Conservation (phyloP, 2,329 filamentous ascomycete genomes). For the Alternaria sp. region DNA sequence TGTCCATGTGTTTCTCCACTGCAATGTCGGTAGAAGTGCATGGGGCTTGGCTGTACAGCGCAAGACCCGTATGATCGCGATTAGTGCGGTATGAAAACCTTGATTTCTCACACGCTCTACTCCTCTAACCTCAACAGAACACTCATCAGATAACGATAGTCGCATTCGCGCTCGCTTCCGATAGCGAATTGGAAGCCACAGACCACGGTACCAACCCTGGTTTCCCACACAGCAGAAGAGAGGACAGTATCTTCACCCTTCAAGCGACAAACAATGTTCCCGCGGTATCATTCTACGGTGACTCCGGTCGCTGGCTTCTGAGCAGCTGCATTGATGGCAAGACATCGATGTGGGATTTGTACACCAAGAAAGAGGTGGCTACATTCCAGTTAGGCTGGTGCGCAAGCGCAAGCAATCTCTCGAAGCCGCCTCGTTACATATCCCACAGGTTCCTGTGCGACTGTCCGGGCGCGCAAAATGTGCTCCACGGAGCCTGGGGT, state of each 20-base stretch:
- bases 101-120: background rate
- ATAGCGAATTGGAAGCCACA: background rate
- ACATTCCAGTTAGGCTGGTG: constrained; percentile 37
- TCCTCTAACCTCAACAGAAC: constrained; percentile 57
- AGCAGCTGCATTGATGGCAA: constrained; percentile 63
- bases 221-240: constrained; percentile 35
- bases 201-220: constrained; percentile 12
- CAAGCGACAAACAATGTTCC: constrained; percentile 59
- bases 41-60: constrained; percentile 90
- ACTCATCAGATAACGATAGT: constrained; percentile 64
- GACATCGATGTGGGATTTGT: constrained; percentile 57
- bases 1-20: constrained; percentile 68
- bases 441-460: constrained; percentile 9
- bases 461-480: constrained; percentile 11
- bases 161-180: constrained; percentile 60
- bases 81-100: constrained; percentile 63
- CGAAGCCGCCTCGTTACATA: constrained; percentile 8
- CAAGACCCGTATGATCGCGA: constrained; percentile 81
- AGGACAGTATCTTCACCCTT: constrained; percentile 31
- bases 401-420: constrained; percentile 13
- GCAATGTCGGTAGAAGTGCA: constrained; percentile 78
- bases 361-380: constrained; percentile 21
- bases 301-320: constrained; percentile 62
- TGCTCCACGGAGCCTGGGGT: constrained; percentile 37
- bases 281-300: constrained; percentile 65